Base-by-base conservation (phyloP, 768 basidiomycete genomes). In the Suillus spraguei region DNA sequence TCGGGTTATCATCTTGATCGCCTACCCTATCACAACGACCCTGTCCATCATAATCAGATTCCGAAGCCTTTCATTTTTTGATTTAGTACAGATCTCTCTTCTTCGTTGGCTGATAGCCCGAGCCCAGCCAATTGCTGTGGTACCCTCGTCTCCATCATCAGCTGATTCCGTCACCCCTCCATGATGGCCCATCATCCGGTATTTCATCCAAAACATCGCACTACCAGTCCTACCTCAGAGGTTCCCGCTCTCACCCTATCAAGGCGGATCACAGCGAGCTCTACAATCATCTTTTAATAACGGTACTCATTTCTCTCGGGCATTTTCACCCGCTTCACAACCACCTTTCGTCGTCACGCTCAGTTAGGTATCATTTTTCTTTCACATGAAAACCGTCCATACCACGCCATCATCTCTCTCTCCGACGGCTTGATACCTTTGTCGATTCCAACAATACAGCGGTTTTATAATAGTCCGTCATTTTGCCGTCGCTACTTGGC, bases 21-120 rank as follows among this genome's bases (percentile, higher is more conserved):
- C 67, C 69, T 72, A 75, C 76, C 76, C 74, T 77, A 75, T 75
- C 74, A 75, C 68, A 66, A 52, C 74, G 74, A 75, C 74, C 74
- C 74, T 74, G 58, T 55, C n/a, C 69, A 74, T 74, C 72, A 28
- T 28, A 74, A 68, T 65, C 67, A 70, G 70, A 74, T 74, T 74
- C 69, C 72, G 72, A 69, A 71, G 66, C 60, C 60, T 65, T 42
- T 60, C 53, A 17, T 53, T 42, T 47, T 65, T 74, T 68, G 67
- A 73, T 71, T 68, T 65, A 64, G 59, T 16, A 17, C 62, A 39
- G 71, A 56, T 72, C 52, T 65, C 65, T 61, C 71, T 58, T 63
- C 72, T 63, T 62, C 66, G 59, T 44, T 72, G 67, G 64, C 59
- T 47, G 67, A 68, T 69, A 69, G 59, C 54, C 55, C 38, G 36